Percentiles rank a stretch among this genome's conserved stretches.
Evolutionary conservation across 2,329 filamentous ascomycete species (phyloP).

Genomic region (Pseudogymnoascus sp.): DNA sequence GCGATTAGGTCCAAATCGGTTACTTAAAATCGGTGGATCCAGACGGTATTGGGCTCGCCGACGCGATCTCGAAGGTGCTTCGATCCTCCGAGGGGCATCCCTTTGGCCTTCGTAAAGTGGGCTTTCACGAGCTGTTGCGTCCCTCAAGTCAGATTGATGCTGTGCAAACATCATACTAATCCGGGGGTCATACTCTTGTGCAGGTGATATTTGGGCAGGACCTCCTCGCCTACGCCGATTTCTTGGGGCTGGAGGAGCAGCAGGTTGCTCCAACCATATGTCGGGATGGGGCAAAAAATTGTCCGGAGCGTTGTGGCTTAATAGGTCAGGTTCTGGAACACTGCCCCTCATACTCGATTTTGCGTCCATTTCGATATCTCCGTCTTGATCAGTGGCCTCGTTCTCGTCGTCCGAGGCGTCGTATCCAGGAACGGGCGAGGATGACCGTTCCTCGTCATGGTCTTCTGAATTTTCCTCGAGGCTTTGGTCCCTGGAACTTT

Average conservation of each 20-base stretch:
- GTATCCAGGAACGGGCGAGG: constrained; percentile 18
- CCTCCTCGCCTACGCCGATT: constrained; percentile 16
- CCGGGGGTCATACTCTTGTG: constrained; percentile 25
- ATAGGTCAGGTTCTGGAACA: background rate
- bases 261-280: background rate
- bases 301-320: background rate
- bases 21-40: constrained; percentile 9
- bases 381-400: constrained; percentile 25
- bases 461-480: constrained; percentile 19
- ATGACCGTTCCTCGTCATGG: constrained; percentile 18
- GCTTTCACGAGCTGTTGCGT: constrained; percentile 13
- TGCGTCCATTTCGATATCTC: constrained; percentile 31
- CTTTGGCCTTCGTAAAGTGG: constrained; percentile 16
- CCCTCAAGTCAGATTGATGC: constrained; percentile 23
- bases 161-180: constrained; percentile 28
- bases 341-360: background rate
- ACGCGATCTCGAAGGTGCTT: constrained; percentile 18
- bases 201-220: background rate
- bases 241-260: constrained; percentile 21
- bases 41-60: constrained; percentile 20
- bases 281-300: background rate
- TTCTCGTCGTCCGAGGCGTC: constrained; percentile 19
- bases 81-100: constrained; percentile 15
- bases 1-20: background rate
- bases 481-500: background rate